Conservation (phyloP, 2,329 filamentous ascomycete genomes). For the Trichoderma aggressivum region DNA sequence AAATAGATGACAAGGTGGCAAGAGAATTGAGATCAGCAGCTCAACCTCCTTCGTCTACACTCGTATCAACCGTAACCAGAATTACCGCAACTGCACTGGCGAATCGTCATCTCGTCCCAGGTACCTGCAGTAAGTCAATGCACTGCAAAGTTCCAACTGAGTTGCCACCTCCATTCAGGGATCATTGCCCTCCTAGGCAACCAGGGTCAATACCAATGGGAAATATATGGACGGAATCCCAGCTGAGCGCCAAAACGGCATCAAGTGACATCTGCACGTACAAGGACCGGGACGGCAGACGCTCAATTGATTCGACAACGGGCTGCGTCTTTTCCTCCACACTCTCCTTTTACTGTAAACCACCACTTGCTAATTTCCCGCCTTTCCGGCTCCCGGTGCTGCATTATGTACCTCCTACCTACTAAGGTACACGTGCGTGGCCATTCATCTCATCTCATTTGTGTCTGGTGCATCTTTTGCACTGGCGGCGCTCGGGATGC, state of each 20-base stretch:
- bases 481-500: background rate
- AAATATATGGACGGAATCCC: too few relatives aligned
- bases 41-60: background rate
- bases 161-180: background rate
- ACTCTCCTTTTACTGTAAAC: slow-evolving; percentile 4
- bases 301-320: background rate
- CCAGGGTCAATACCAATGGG: too few relatives aligned
- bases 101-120: background rate
- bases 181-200: background rate
- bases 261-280: background rate
- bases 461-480: background rate
- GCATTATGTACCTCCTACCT: too few relatives aligned
- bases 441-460: background rate
- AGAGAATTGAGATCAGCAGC: background rate
- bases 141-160: too few relatives aligned
- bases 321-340: slow-evolving; percentile 3
- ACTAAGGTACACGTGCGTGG: background rate
- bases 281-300: background rate
- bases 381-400: background rate
- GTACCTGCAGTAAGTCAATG: background rate
- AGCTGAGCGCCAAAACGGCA: background rate
- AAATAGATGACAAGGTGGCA: background rate
- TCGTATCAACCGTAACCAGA: background rate
- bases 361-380: slow-evolving; percentile 1
- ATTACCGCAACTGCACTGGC: background rate